A percentile compares a stretch with the other conserved stretches of the same genome.
Evolutionary conservation across 2,329 filamentous ascomycete species (phyloP).

Genomic region (Thermomyces lanuginosus): DNA sequence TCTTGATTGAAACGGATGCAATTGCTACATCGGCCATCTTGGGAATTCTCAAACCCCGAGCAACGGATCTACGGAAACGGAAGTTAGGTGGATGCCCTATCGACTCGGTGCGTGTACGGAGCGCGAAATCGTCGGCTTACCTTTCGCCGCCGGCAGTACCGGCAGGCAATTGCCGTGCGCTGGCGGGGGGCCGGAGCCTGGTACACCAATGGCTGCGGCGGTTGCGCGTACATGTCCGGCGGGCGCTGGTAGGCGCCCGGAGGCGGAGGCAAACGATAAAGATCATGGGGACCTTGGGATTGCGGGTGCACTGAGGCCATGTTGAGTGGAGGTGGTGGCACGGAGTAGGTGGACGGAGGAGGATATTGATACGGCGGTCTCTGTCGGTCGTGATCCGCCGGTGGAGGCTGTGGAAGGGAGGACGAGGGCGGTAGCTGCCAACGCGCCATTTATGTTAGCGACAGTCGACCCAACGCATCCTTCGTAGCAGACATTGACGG

Average conservation of each 20-base stretch:
- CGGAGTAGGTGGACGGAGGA: constrained; percentile 17
- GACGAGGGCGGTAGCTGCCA: too few species aligned
- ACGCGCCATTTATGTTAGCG: too few species aligned
- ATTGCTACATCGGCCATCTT: constrained; percentile 56
- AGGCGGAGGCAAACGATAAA: constrained; percentile 29
- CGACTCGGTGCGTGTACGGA: too few species aligned
- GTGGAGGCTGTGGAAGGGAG: too few species aligned
- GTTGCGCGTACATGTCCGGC: constrained; percentile 25
- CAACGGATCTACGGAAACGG: constrained; percentile 42
- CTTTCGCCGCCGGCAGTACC: constrained; percentile 37
- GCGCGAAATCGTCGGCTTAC: constrained; percentile 16
- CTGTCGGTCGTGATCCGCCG: too few species aligned
- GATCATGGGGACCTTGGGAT: constrained; percentile 25
- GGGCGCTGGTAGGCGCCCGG: constrained; percentile 21
- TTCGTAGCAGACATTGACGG: too few species aligned
- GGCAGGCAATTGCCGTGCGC: constrained; percentile 36
- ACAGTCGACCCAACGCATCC: too few species aligned
- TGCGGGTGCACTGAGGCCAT: constrained; percentile 29
- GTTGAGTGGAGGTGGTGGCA: constrained; percentile 16
- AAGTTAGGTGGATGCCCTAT: not conserved
- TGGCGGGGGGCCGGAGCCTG: constrained; percentile 33
- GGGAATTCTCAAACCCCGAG: constrained; percentile 56
- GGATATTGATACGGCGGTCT: constrained; percentile 15
- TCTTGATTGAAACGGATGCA: constrained; percentile 59
- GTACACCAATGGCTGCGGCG: constrained; percentile 25